Evolutionary conservation across 345 rosid genomes (phyloP), one percentile per base, ranked within the genome.

Genomic region (Rhizophora mangle): DNA sequence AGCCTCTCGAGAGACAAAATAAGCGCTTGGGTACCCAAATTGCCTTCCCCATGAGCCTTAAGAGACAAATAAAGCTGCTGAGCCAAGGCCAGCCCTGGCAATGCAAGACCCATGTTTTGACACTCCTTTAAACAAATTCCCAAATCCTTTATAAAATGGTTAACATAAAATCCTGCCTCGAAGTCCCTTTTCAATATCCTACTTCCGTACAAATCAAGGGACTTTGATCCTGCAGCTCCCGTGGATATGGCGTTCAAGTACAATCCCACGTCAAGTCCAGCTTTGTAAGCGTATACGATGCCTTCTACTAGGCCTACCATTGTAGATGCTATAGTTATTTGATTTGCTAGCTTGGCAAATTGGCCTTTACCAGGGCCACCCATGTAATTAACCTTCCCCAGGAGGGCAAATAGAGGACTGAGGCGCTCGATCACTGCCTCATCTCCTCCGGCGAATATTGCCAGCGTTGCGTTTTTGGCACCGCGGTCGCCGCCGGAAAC

Each of bases 41-140:
- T 65, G 49, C 94, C 97, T 76, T 91, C 89, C 43, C 91, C 94
- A 21, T 89, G 92, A 67, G 97, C 97, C 88, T 86, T 91, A 13
- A 93, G 92, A 13, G 96, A 93, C 82, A 91, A 69, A 75, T 89
- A 93, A 80, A 93, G 94, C 84, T 91, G 97, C 26, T 91, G 97
- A 27, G 96, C 91, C 61, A 93, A 81, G 53, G 96, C 97, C 72
- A 91, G 68, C 1, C 97, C 92, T 6, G 97, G 98, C 78, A 93
- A 78, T 39, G 91, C 94, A n/a, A 93, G 81, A 39, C 94, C 96
- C 97, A 91, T 88, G 51, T 72, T 82, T 72, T 91, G 82, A 62
- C 98, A 93, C 68, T 89, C 97, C 58, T 84, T 86, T 64, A 94
- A 83, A 75, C 96, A 91, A 79, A 94, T 94, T 71, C 93, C 98